Base-by-base conservation (phyloP, 805 yeast species). In the Teunomyces tritomae region DNA sequence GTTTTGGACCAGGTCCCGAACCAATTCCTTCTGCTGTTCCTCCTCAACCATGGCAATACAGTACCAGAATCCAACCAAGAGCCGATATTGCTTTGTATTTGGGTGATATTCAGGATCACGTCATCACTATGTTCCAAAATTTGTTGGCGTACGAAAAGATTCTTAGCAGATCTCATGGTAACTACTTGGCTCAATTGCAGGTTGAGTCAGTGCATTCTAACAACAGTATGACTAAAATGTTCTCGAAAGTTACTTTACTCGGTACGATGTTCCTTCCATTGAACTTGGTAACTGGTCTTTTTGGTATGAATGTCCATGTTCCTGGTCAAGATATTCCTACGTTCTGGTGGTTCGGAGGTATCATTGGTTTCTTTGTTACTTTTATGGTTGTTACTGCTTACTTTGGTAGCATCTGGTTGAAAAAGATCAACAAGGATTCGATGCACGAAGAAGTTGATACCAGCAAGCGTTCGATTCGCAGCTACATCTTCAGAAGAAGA, bases 1-100 rank as follows among this genome's bases (percentile, higher is more conserved):
- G 65, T 26, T 69, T 68, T 51, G 74, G 71, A 4, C 71, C 70
- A 3, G 61, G 57, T 6, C 70, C 72, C 1, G 72, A 71, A 4
- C 66, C 69, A 13, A 65, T 65, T 3, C 52, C 64, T 46, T 32
- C 35, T 8, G 37, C 16, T 5, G 34, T 16, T 13, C 34, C 43
- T 7, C 43, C 43, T 29, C 40, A 37, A 13, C 29, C 29, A 24
- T 44, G 47, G 50, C 50, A 48, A 28, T 36, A 39, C 30, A 36
- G 30, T 4, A 27, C 28, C 16, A 41, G 28, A 11, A 45, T 42
- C 3, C 66, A 61, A 36, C 66, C 66, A 8, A 51, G 66, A 29
- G 65, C 65, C n/a, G 65, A 63, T 43, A 62, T 62, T 44, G 66
- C 65, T 1, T 57, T 62, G 52, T 62, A 60, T 42, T 53, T 62